Conservation (phyloP, 2,329 filamentous ascomycete genomes). For the Colletotrichum sp. region DNA sequence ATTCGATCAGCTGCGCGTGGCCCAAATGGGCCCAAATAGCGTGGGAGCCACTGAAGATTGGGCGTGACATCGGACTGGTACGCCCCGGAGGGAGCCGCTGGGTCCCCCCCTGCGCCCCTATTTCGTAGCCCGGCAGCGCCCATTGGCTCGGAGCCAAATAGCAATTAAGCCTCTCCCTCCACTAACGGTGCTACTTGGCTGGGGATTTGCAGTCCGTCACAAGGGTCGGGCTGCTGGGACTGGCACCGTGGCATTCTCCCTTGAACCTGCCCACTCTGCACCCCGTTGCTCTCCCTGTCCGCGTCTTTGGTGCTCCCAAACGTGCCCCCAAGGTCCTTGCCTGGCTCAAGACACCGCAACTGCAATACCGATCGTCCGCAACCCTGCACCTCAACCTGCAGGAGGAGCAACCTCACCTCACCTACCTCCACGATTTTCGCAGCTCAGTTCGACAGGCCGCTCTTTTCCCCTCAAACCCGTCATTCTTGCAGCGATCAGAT, state of each 20-base stretch:
- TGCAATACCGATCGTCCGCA: constrained; percentile 1
- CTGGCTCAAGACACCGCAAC: neutral
- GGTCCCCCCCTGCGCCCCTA: constrained; percentile 8
- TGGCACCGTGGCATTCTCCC: neutral
- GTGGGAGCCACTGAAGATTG: constrained; percentile 5
- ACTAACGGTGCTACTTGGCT: constrained; percentile 10
- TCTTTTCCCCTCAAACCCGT: neutral
- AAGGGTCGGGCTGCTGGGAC: constrained; percentile 12
- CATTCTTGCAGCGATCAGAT: neutral
- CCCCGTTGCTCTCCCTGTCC: constrained; percentile 18
- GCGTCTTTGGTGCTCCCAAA: neutral
- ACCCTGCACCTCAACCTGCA: constrained; percentile 9
- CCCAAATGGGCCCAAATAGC: constrained; percentile 1
- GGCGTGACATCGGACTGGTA: constrained; percentile 2
- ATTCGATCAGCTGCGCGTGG: constrained; percentile 3
- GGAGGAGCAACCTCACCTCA: neutral
- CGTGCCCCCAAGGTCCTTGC: neutral
- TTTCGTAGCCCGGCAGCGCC: neutral
- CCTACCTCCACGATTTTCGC: neutral
- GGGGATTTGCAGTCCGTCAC: constrained; percentile 7
- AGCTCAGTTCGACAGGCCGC: neutral
- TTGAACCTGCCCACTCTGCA: neutral
- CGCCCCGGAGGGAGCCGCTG: constrained; percentile 12
- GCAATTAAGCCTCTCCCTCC: constrained; percentile 21
- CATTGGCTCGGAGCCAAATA: constrained; percentile 19